A percentile compares a stretch with the other conserved stretches of the same genome.
phyloP scores from a whole-genome alignment of 2,329 filamentous ascomycete genomes.

The Peltaster fructicola region DNA sequence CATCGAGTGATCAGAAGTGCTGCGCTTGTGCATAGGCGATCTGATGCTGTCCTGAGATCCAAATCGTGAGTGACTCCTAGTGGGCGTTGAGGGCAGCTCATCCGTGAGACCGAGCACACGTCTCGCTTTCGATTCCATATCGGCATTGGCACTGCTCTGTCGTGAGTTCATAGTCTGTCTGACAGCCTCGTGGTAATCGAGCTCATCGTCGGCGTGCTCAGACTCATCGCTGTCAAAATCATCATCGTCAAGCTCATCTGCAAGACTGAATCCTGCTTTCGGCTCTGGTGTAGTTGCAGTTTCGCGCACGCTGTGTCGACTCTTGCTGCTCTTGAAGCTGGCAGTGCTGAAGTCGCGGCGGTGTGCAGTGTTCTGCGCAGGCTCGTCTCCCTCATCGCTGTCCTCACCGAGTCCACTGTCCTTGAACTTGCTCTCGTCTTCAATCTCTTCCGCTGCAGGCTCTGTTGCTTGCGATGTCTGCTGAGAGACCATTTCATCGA shows the following conservation, averaged over 20 bases:
- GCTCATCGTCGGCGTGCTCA: slow-evolving; percentile 51
- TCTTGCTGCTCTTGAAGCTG: slow-evolving; percentile 10
- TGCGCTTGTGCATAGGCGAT: no score
- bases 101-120: slow-evolving; percentile 23
- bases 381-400: slow-evolving; percentile 35
- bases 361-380: slow-evolving; percentile 6
- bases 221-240: slow-evolving; percentile 32
- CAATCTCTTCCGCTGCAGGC: slow-evolving; percentile 21
- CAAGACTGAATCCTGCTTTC: slow-evolving; percentile 61
- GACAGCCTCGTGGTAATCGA: slow-evolving; percentile 24
- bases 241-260: slow-evolving; percentile 64
- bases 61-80: slow-evolving; percentile 1
- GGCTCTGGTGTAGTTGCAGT: slow-evolving; percentile 19
- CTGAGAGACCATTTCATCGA: slow-evolving; percentile 68
- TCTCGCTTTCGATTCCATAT: slow-evolving; percentile 28
- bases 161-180: slow-evolving; percentile 23
- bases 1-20: no score
- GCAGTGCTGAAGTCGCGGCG: slow-evolving; percentile 19
- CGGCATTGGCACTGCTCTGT: slow-evolving; percentile 17
- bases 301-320: slow-evolving; percentile 1
- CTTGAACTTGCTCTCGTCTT: slow-evolving; percentile 41
- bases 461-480: slow-evolving; percentile 30
- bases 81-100: slow-evolving; percentile 2
- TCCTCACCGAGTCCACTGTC: slow-evolving; percentile 39
- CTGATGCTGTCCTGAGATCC: no score